Percentiles rank a stretch among this genome's conserved stretches.
Conservation (phyloP, 1,139 yeast genomes). For the Candida sp. region DNA sequence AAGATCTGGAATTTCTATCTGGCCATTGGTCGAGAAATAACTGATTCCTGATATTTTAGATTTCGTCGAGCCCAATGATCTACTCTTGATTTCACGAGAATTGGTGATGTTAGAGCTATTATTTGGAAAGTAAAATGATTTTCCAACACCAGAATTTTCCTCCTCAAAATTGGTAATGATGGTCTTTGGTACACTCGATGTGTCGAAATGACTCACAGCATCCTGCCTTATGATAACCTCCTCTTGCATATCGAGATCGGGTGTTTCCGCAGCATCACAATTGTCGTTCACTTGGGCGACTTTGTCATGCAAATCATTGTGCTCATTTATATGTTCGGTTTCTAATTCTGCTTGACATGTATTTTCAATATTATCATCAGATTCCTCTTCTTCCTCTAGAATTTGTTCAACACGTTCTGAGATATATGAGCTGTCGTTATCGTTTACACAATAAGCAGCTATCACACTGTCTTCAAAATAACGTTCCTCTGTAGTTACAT, state of each 20-base stretch:
- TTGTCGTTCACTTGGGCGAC: no score
- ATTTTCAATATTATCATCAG: neutral
- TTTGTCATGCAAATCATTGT: neutral
- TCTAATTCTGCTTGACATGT: no score
- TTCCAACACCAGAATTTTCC: slow-evolving; percentile 35
- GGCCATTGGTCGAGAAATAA: slow-evolving; percentile 29
- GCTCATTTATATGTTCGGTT: neutral
- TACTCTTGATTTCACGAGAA: slow-evolving; percentile 17
- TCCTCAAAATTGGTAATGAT: neutral
- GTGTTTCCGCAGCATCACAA: neutral
- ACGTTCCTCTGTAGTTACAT: slow-evolving; percentile 1
- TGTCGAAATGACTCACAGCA: neutral
- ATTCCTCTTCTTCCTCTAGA: neutral
- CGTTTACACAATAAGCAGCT: neutral
- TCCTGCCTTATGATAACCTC: neutral
- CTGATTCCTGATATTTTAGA: slow-evolving; percentile 20
- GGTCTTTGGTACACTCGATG: neutral
- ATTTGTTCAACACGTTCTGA: neutral
- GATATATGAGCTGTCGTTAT: neutral
- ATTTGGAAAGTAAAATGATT: slow-evolving; percentile 39
- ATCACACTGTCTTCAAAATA: slow-evolving; percentile 2
- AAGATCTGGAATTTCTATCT: slow-evolving; percentile 44
- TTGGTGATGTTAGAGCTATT: slow-evolving; percentile 32
- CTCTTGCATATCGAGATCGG: neutral
- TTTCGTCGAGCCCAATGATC: slow-evolving; percentile 12